A percentile compares a stretch with the other conserved stretches of the same genome.
These are phyloP conservation scores for Piloderma croceum DNA, from an alignment of 768 basidiomycete species.

Conservation along the genomic window DNA sequence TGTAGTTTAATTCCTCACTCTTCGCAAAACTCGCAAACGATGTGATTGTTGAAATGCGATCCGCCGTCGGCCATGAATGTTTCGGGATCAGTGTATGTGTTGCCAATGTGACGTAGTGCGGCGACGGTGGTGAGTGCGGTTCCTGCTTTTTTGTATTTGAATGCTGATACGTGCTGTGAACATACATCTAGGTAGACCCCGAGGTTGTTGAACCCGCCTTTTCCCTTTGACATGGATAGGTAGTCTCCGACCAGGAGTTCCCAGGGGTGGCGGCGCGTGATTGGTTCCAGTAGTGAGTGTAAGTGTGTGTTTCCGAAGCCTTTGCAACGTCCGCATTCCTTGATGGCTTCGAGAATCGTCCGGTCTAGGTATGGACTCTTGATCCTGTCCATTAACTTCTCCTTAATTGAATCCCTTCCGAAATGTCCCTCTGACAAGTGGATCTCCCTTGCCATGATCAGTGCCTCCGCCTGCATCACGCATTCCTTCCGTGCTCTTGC, in stretches of 20 bases:
- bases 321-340: slow-evolving; percentile 15
- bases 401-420: slow-evolving; percentile 29
- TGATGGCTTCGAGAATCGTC: slow-evolving; percentile 11
- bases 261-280: slow-evolving; percentile 14
- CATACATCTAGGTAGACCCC: slow-evolving; percentile 14
- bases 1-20: slow-evolving; percentile 9
- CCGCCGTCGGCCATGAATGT: slow-evolving; percentile 22
- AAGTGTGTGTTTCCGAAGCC: slow-evolving; percentile 16
- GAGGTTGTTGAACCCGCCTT: slow-evolving; percentile 9
- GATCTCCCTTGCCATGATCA: slow-evolving; percentile 10
- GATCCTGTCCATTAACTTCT: slow-evolving; percentile 23
- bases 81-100: slow-evolving; percentile 5
- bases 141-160: slow-evolving; percentile 11
- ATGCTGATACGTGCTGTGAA: slow-evolving; percentile 18
- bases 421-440: slow-evolving; percentile 21
- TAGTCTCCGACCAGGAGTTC: slow-evolving; percentile 20
- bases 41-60: slow-evolving; percentile 17
- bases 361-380: slow-evolving; percentile 17
- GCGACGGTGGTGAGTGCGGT: slow-evolving; percentile 8
- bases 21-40: slow-evolving; percentile 13
- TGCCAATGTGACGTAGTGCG: slow-evolving; percentile 10
- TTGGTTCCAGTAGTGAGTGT: slow-evolving; percentile 17
- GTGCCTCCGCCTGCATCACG: too few species aligned
- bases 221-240: slow-evolving; percentile 12
- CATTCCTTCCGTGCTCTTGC: slow-evolving; percentile 20